These are phyloP conservation scores for Malassezia restricta DNA, from an alignment of 1,284 basidiomycete genomes.

Conservation along the genomic window DNA sequence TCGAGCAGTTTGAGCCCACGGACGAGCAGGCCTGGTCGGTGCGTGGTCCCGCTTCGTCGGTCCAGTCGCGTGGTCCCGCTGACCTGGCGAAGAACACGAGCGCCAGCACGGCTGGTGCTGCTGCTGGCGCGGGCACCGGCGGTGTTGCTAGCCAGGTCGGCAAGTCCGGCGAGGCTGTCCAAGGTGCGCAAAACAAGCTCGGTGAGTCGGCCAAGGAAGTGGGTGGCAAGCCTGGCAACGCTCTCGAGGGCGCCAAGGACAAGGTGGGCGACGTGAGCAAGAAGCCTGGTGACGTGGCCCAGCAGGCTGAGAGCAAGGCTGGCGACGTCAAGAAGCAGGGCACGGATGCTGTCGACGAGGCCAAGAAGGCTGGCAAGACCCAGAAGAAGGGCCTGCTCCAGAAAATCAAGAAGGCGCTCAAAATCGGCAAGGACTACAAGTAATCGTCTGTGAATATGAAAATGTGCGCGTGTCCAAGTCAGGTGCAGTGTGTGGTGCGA, in stretches of 20 bases:
- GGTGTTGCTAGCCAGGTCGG: not conserved
- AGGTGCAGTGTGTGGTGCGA: too few relatives aligned
- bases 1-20: not conserved
- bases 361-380: slow-evolving; percentile 5
- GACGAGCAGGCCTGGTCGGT: slow-evolving; percentile 24
- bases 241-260: slow-evolving; percentile 1
- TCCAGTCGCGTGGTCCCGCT: not conserved
- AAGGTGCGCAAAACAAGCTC: not conserved
- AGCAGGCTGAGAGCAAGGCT: not conserved
- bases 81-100: not conserved
- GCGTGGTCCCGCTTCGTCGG: slow-evolving; percentile 25
- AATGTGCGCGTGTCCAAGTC: not conserved
- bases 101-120: not conserved
- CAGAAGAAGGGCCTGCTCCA: slow-evolving; percentile 13
- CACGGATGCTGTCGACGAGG: not conserved
- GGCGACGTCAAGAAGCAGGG: not conserved
- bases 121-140: not conserved
- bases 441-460: not conserved
- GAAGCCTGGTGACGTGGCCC: not conserved
- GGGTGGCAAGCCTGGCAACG: not conserved
- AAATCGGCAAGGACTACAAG: slow-evolving; percentile 12
- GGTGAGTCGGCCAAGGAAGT: not conserved
- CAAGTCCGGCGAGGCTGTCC: not conserved
- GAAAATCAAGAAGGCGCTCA: slow-evolving; percentile 15
- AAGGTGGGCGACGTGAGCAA: not conserved